These are phyloP conservation scores for Hygrocybe coccinea DNA, from an alignment of 768 basidiomycete species.

Conservation along the genomic window DNA sequence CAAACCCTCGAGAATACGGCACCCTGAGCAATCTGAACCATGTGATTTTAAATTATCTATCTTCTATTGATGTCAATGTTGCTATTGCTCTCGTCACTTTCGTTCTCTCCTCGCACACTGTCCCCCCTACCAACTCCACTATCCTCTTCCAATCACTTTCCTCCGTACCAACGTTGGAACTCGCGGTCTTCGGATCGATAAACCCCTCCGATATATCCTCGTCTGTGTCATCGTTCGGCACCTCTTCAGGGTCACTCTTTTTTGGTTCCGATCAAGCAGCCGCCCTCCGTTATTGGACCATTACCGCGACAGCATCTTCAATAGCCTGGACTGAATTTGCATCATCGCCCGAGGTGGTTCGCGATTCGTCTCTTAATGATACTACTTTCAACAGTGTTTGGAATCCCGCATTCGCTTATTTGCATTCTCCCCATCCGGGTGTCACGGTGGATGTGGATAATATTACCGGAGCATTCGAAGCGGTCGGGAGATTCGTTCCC, in stretches of 20 bases:
- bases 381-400: conserved; percentile 45
- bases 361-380: conserved; percentile 45
- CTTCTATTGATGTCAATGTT: conserved; percentile 43
- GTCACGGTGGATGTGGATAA: conserved; percentile 37
- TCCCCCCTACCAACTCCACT: conserved; percentile 40
- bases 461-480: conserved; percentile 41
- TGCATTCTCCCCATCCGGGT: conserved; percentile 23
- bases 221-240: conserved; percentile 48
- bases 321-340: conserved; percentile 53
- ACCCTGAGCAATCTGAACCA: conserved; percentile 51
- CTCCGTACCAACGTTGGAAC: conserved; percentile 51
- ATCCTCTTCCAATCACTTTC: conserved; percentile 38
- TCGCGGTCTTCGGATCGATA: conserved; percentile 59
- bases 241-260: conserved; percentile 46
- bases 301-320: conserved; percentile 33
- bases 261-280: conserved; percentile 53
- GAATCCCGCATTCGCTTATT: conserved; percentile 39
- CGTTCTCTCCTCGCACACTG: conserved; percentile 37
- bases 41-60: conserved; percentile 53
- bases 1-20: conserved; percentile 52
- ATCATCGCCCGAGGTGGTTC: conserved; percentile 46
- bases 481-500: conserved; percentile 20
- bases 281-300: conserved; percentile 51
- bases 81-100: conserved; percentile 48
- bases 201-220: conserved; percentile 43